Evolutionary conservation across 108 stramenopile genomes (phyloP), one percentile per base, ranked within the genome.

Genomic region (Fragilaria radians): DNA sequence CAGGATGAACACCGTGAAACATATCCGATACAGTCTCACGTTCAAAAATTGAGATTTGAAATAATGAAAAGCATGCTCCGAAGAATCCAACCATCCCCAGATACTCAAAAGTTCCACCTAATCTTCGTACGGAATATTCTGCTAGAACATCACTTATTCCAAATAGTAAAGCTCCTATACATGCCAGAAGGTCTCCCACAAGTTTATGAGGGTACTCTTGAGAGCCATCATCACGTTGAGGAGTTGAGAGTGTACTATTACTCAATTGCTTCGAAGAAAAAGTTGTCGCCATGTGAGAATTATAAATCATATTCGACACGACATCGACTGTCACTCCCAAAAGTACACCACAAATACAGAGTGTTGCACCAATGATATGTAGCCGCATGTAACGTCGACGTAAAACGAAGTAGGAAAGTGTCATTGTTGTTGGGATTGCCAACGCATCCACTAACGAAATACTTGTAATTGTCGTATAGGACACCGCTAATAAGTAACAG

Each of bases 341-440:
- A 27, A 87, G 52, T 53, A 88, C 88, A 25, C 84, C 32, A 9
- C 42, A 36, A 17, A 85, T 88, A 24, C 82, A 91, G 2, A 77
- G 9, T 17, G 71, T 18, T 52, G 33, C 55, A 17, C 55, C 55
- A 30, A 57, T 1, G 1, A 57, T 19, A 24, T 95, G 91, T 31
- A 54, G 54, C 32, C 51, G 18, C 1, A 33, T 68, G 56, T 88
- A 95, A 5, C 46, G 54, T 18, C 76, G 65, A 4, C 75, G 49
- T 21, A 95, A 66, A 26, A 80, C 71, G 2, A 85, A n/a, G 27
- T 46, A 45, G 11, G 81, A 83, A 7, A 93, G 54, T 28, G 88
- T 54, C 79, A 95, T 93, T 27, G 82, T 76, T 26, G 83, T 71
- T 0, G 93, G 93, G 5, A 95, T 95, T n/a, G 88, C 75, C 50